phyloP scores from a whole-genome alignment of 1,284 basidiomycete genomes.

The Fereydounia khargensis region DNA sequence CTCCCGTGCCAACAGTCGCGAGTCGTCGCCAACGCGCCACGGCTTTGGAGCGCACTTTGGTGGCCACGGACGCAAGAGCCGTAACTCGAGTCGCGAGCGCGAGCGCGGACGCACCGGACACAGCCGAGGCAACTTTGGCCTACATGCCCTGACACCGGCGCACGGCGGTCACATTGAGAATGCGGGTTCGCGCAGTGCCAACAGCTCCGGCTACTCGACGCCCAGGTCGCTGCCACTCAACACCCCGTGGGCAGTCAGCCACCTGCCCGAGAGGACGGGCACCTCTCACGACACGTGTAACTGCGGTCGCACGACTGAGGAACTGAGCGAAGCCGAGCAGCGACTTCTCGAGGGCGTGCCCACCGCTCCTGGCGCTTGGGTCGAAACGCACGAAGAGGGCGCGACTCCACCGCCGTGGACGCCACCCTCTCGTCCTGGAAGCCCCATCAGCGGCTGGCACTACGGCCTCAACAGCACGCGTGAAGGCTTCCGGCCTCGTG shows the following conservation, averaged over 20 bases:
- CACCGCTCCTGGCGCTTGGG: constrained; percentile 50
- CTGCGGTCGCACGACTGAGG: constrained; percentile 47
- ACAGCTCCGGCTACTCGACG: constrained; percentile 26
- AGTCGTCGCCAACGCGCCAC: constrained; percentile 37
- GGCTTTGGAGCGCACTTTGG: constrained; percentile 32
- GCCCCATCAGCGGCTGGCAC: constrained; percentile 34
- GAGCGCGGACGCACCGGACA: constrained; percentile 19
- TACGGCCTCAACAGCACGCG: constrained; percentile 9
- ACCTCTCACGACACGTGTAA: constrained; percentile 50
- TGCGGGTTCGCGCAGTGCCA: constrained; percentile 12
- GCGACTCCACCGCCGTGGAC: constrained; percentile 48
- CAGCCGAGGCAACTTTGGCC: constrained; percentile 22
- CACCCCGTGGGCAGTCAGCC: constrained; percentile 47
- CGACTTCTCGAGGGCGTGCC: constrained; percentile 49
- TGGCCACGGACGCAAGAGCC: constrained; percentile 22
- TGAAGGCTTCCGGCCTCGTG: constrained; percentile 25
- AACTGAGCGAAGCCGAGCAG: constrained; percentile 48
- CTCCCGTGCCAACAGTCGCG: constrained; percentile 32
- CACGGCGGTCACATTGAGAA: constrained; percentile 32
- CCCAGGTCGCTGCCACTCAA: constrained; percentile 45
- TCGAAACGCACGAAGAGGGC: constrained; percentile 26
- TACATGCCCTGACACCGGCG: constrained; percentile 32
- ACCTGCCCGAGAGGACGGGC: constrained; percentile 46
- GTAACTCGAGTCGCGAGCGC: constrained; percentile 31
- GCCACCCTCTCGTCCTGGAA: constrained; percentile 40